These are phyloP conservation scores for Fusarium pseudocircinatum DNA, from an alignment of 2,329 filamentous ascomycete genomes.

Conservation along the genomic window DNA sequence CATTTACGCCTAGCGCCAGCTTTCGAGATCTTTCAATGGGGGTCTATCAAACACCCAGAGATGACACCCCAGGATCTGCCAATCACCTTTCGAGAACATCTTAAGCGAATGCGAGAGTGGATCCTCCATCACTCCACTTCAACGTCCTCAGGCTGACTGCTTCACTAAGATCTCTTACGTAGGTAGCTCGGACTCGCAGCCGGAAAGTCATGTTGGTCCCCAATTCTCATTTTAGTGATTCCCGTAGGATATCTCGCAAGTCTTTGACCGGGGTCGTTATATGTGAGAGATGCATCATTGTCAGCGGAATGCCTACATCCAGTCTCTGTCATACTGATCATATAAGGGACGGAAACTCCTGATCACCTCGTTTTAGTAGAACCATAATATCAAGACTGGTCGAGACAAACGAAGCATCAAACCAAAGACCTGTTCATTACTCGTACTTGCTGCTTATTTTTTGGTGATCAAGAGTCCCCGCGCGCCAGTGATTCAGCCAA, in stretches of 20 bases:
- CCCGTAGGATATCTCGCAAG: not conserved
- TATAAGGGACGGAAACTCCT: not conserved
- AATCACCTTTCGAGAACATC: not conserved
- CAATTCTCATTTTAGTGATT: not conserved
- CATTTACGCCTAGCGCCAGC: constrained; percentile 15
- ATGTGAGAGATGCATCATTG: not conserved
- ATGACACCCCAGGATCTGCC: not conserved
- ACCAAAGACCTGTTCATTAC: not conserved
- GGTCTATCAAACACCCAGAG: not conserved
- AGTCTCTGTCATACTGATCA: not conserved
- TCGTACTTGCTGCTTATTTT: not conserved
- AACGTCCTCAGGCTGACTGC: constrained; percentile 5
- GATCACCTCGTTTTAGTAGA: not conserved
- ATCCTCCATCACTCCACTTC: constrained; percentile 11
- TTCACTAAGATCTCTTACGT: not conserved
- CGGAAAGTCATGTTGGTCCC: not conserved
- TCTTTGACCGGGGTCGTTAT: not conserved
- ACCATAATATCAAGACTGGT: not conserved
- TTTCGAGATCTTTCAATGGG: not conserved
- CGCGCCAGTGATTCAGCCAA: not conserved
- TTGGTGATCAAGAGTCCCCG: not conserved
- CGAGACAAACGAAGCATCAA: not conserved
- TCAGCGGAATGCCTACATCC: not conserved
- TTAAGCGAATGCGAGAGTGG: constrained; percentile 35
- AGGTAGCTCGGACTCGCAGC: not conserved